phyloP scores from a whole-genome alignment of 805 yeast species.

The Komagataella ulmi region DNA sequence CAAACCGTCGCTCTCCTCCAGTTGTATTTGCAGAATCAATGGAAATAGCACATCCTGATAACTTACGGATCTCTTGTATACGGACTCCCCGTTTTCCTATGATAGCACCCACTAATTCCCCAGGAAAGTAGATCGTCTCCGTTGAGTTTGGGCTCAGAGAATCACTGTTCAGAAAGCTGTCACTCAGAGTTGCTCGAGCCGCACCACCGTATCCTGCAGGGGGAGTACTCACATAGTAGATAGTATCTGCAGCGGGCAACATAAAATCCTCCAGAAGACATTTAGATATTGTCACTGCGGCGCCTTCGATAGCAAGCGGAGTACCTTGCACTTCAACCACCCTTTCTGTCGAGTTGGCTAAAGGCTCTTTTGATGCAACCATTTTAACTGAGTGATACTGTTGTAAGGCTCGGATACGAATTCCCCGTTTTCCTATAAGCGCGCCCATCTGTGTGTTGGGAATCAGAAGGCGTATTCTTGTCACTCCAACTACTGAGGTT shows the following conservation, averaged over 20 bases:
- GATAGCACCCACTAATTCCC: conserved; percentile 77
- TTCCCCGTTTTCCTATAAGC: conserved; percentile 75
- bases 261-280: conserved; percentile 60
- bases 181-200: neutral
- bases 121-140: conserved; percentile 48
- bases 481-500: neutral
- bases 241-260: conserved; percentile 49
- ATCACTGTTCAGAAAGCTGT: neutral
- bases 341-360: conserved; percentile 75
- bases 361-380: conserved; percentile 77
- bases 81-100: conserved; percentile 80
- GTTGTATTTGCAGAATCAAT: conserved; percentile 61
- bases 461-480: conserved; percentile 39
- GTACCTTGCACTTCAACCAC: conserved; percentile 79
- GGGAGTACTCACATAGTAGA: conserved; percentile 30
- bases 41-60: conserved; percentile 65
- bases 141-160: conserved; percentile 10
- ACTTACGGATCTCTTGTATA: conserved; percentile 74
- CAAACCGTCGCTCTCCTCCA: conserved; percentile 52
- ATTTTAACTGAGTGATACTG: conserved; percentile 57
- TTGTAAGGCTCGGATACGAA: conserved; percentile 68
- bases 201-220: conserved; percentile 1
- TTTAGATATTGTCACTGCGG: conserved; percentile 46
- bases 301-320: conserved; percentile 44
- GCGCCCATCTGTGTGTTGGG: conserved; percentile 86